These are phyloP conservation scores for Obelidium mucronatum DNA, from an alignment of 192 early-diverging fungal species.

Conservation along the genomic window DNA sequence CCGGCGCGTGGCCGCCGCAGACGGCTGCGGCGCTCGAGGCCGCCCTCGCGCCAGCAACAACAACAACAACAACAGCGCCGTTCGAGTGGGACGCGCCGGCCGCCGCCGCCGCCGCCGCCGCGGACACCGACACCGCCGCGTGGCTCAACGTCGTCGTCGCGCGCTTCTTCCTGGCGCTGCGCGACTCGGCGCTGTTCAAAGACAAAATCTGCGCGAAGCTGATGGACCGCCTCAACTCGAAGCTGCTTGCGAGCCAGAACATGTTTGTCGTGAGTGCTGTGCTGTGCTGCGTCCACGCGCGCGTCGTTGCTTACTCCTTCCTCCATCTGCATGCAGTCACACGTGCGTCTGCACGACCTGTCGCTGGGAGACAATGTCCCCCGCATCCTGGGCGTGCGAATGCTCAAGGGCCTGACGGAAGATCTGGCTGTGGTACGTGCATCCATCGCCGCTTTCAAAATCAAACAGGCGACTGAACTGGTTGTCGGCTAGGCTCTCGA, in stretches of 20 bases:
- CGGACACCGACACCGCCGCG: conserved; percentile 10
- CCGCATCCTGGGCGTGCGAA: conserved; percentile 45
- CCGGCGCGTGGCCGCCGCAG: neutral
- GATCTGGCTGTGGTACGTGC: conserved; percentile 58
- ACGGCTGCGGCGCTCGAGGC: neutral
- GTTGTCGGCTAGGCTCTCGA: conserved; percentile 45
- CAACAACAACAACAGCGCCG: neutral
- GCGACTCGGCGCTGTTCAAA: conserved; percentile 54
- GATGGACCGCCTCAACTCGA: conserved; percentile 53
- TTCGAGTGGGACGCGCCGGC: conserved; percentile 18
- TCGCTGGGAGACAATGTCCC: conserved; percentile 58
- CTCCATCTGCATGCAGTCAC: conserved; percentile 37
- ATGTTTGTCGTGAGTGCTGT: conserved; percentile 49
- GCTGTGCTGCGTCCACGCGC: conserved; percentile 5
- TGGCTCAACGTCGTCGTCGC: conserved; percentile 59
- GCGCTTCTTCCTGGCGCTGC: conserved; percentile 58
- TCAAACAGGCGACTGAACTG: neutral
- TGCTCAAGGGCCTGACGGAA: conserved; percentile 57
- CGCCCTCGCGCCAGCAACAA: neutral
- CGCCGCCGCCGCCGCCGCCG: neutral
- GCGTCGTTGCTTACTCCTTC: neutral
- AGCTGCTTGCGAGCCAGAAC: conserved; percentile 49
- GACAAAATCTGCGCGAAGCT: conserved; percentile 40
- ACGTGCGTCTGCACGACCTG: conserved; percentile 53
- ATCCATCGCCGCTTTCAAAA: neutral